Conservation (phyloP, 768 basidiomycete species). For the Amanita pallidorosea region DNA sequence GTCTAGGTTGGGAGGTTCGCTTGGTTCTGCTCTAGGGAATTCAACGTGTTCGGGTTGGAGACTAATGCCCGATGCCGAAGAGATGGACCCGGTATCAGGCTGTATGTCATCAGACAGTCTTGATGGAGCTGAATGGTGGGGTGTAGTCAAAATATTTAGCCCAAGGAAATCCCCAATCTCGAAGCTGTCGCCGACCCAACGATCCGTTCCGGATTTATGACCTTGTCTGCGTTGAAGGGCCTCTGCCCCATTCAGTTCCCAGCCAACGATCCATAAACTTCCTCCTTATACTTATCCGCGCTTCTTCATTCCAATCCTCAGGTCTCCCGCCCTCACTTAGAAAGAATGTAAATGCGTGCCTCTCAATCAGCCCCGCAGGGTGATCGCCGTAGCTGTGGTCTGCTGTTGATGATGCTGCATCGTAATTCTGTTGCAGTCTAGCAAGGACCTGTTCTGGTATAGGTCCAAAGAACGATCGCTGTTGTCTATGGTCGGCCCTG, state of each 20-base stretch:
- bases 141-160: constrained; percentile 39
- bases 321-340: constrained; percentile 49
- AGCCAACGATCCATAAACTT: constrained; percentile 55
- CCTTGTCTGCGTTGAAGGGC: constrained; percentile 26
- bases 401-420: background rate
- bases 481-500: background rate
- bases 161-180: constrained; percentile 72
- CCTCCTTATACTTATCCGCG: constrained; percentile 37
- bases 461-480: constrained; percentile 5
- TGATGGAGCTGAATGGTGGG: constrained; percentile 7
- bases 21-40: background rate
- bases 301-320: constrained; percentile 56
- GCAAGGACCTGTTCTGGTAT: constrained; percentile 1
- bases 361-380: constrained; percentile 38
- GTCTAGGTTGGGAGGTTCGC: background rate
- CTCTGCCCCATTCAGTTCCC: constrained; percentile 55
- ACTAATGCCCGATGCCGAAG: background rate
- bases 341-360: constrained; percentile 56
- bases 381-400: constrained; percentile 19
- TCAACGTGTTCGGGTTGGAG: background rate
- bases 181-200: constrained; percentile 69
- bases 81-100: background rate
- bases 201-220: constrained; percentile 17
- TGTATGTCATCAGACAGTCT: background rate
- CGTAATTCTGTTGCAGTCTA: background rate